Base-by-base conservation (phyloP, 2,329 filamentous ascomycete genomes). In the Diaporthe sp. region DNA sequence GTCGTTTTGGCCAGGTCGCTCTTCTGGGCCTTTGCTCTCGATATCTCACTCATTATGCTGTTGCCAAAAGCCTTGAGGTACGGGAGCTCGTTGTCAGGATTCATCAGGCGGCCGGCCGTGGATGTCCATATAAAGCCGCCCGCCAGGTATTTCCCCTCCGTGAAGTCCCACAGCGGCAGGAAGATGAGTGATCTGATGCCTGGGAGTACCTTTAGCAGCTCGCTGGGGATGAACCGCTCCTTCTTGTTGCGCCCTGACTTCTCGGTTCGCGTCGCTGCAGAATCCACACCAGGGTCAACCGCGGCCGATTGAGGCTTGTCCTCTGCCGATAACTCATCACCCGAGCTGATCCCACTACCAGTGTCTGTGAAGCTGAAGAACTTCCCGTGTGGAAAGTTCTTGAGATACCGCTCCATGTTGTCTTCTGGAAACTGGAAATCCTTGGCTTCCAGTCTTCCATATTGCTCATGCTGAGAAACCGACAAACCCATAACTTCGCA, bases 11-110 rank as follows among this genome's bases (percentile, higher is more conserved):
- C 87, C 75, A 82, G 82, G 53, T 84, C 84, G 13, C 83, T 82
- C 42, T 80, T 78, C 8, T 81, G 72, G 1, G 80, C 79, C 67
- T 84, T 81, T 10, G 90, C 78, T 17, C 88, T 84, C 0, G 87
- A 85, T 12, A 91, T 83, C 75, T 91, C 89, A 1, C 87, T 85
- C 88, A 91, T 91, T 53, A 90, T 87, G 1, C 86, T 87, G 74
- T 88, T 88, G 1, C 86, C 85, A 79, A 89, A 89, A 1, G 86
- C 86, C 15, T 83, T 82, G 17, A 89, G 80, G 49, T 87, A 86
- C 12, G 82, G 84, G 6, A 89, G 81, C 57, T 88, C 87, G 39
- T 83, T 82, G 49, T 82, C 79, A 3, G 81, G 80, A 31, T 82
- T 82, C 49, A 51, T 46, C 4, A 34, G 49, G 10, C 61, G 58